These are phyloP conservation scores for Rhizopogon vulgaris DNA, from an alignment of 768 basidiomycete species.

Conservation along the genomic window DNA sequence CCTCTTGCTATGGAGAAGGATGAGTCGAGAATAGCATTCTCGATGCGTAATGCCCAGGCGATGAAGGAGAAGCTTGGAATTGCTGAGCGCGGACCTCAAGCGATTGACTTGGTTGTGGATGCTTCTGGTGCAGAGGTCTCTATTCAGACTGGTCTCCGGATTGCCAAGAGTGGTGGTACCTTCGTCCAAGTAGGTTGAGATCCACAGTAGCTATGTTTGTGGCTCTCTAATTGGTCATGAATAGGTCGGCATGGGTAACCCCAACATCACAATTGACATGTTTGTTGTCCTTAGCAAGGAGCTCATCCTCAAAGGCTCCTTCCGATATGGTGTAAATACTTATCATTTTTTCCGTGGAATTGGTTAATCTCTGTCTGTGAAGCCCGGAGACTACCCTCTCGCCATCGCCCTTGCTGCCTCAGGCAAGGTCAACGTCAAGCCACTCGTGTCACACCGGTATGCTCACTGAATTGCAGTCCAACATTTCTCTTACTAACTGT, in stretches of 20 bases:
- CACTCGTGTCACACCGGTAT: constrained; percentile 84
- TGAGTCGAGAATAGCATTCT: constrained; percentile 67
- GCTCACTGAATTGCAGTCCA: constrained; percentile 9
- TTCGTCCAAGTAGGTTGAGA: constrained; percentile 50
- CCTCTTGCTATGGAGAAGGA: constrained; percentile 55
- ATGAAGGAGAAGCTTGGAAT: constrained; percentile 65
- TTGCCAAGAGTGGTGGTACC: constrained; percentile 72
- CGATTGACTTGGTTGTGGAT: constrained; percentile 85
- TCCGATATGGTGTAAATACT: constrained; percentile 73
- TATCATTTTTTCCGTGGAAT: neutral
- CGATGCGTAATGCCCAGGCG: constrained; percentile 59
- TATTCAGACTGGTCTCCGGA: constrained; percentile 76
- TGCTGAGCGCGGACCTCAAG: constrained; percentile 59
- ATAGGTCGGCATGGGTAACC: constrained; percentile 82
- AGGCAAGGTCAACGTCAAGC: constrained; percentile 81
- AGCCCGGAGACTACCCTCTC: constrained; percentile 82
- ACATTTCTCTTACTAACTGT: neutral
- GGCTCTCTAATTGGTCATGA: constrained; percentile 1
- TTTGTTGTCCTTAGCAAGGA: constrained; percentile 70
- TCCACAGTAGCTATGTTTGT: neutral
- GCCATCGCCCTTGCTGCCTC: constrained; percentile 79
- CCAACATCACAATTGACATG: constrained; percentile 72
- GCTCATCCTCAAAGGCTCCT: constrained; percentile 80
- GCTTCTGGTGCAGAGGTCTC: constrained; percentile 92
- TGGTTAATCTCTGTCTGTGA: constrained; percentile 3